Conservation (phyloP, 78 protist species). For the Tieghemostelium lacteum region DNA sequence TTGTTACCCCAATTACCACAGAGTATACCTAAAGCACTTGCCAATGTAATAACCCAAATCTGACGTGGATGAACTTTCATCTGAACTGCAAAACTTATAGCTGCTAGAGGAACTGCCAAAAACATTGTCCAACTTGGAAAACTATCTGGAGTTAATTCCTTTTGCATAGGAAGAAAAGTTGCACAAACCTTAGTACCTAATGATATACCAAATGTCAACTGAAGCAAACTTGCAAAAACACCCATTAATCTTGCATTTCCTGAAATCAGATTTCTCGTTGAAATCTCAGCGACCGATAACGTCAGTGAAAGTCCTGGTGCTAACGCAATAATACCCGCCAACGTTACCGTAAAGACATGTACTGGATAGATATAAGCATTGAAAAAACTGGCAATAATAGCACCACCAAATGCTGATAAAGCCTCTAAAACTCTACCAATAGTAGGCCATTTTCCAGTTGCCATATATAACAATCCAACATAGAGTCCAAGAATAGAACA, state of each 20-base stretch:
- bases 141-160: constrained; percentile 10
- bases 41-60: constrained; percentile 62
- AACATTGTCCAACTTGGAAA: constrained; percentile 77
- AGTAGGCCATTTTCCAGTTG: constrained; percentile 39
- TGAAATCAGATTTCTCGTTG: constrained; percentile 44
- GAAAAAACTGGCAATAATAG: constrained; percentile 42
- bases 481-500: constrained; percentile 57
- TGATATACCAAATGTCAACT: constrained; percentile 69
- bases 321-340: constrained; percentile 69
- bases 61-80: constrained; percentile 73
- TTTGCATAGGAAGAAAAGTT: constrained; percentile 32
- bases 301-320: constrained; percentile 75
- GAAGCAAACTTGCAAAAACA: constrained; percentile 59
- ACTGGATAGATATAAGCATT: constrained; percentile 58
- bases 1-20: constrained; percentile 77
- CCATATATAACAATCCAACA: constrained; percentile 39
- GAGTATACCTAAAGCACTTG: constrained; percentile 45
- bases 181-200: constrained; percentile 45
- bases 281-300: constrained; percentile 46
- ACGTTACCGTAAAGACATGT: constrained; percentile 32
- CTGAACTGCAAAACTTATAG: constrained; percentile 64
- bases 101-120: constrained; percentile 72
- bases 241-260: constrained; percentile 74
- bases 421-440: constrained; percentile 71
- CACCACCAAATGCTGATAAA: constrained; percentile 67